Conservation (phyloP, 371 early-diverging fungal genomes). For the Coelomomyces lativittatus region DNA sequence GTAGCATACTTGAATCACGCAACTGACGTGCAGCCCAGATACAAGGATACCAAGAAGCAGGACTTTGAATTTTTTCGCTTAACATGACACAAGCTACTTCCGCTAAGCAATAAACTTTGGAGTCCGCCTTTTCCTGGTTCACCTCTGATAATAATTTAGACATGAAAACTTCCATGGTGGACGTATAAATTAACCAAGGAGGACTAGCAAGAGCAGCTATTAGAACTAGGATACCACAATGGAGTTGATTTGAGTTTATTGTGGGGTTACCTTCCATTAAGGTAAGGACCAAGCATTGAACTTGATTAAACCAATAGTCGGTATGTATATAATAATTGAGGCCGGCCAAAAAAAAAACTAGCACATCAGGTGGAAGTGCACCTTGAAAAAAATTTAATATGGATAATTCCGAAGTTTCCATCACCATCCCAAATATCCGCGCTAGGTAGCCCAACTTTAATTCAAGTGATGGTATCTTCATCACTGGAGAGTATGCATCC, state of each 20-base stretch:
- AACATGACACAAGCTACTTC: too few relatives aligned
- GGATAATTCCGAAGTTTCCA: background rate
- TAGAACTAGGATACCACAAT: background rate
- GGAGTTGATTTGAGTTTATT: background rate
- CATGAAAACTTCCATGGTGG: background rate
- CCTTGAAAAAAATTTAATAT: background rate
- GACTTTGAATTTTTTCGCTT: too few relatives aligned
- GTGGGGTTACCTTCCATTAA: background rate
- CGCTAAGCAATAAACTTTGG: too few relatives aligned
- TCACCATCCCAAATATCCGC: background rate
- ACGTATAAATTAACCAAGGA: background rate
- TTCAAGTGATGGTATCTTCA: background rate
- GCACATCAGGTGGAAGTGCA: background rate
- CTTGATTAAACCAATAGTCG: background rate
- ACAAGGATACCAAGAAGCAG: too few relatives aligned
- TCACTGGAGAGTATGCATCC: background rate
- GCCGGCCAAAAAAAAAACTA: background rate
- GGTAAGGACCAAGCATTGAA: background rate
- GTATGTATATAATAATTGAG: background rate
- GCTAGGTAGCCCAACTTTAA: background rate
- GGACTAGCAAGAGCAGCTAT: background rate
- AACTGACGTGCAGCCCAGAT: too few relatives aligned
- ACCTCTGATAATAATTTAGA: too few relatives aligned
- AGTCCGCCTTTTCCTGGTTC: too few relatives aligned
- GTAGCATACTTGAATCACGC: too few relatives aligned